Evolutionary conservation across 805 yeast genomes (phyloP).

Genomic region (Metschnikowia peoriensis): DNA sequence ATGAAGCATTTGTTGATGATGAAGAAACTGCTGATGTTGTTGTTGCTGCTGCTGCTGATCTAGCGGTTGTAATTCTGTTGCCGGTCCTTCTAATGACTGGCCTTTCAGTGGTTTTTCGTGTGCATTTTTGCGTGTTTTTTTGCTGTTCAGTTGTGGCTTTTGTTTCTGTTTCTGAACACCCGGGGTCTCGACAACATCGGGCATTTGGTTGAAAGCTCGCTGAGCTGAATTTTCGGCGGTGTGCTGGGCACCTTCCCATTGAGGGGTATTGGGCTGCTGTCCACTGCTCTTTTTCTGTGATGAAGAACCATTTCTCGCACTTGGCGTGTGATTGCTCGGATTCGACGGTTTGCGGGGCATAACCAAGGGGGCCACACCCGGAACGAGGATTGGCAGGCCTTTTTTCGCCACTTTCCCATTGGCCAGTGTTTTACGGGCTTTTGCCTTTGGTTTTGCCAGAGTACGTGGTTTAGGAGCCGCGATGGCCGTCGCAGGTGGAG

Average conservation of each 20-base stretch:
- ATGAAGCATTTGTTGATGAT: too few species aligned
- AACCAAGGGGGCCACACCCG: constrained; percentile 11
- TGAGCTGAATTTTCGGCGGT: not conserved
- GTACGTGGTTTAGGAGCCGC: not conserved
- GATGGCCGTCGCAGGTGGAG: not conserved
- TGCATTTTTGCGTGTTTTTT: not conserved
- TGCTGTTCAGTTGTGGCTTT: not conserved
- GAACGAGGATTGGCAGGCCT: constrained; percentile 11
- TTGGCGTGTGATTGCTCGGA: not conserved
- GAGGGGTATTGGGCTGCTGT: constrained; percentile 3
- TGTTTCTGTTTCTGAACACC: constrained; percentile 4
- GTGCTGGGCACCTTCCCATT: constrained; percentile 3
- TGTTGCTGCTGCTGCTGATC: constrained; percentile 3
- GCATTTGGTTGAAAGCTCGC: constrained; percentile 1
- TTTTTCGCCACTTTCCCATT: constrained; percentile 3
- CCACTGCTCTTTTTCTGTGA: not conserved
- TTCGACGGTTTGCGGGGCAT: not conserved
- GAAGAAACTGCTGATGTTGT: not conserved
- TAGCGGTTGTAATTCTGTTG: not conserved
- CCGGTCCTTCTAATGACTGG: not conserved
- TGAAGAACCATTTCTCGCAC: not conserved
- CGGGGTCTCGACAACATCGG: constrained; percentile 3
- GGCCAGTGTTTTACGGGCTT: constrained; percentile 3
- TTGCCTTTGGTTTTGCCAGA: constrained; percentile 1
- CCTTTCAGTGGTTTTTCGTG: not conserved